Percentiles rank a stretch among this genome's conserved stretches.
Evolutionary conservation across 192 early-diverging fungal species (phyloP).

Genomic region (Backusella circina): DNA sequence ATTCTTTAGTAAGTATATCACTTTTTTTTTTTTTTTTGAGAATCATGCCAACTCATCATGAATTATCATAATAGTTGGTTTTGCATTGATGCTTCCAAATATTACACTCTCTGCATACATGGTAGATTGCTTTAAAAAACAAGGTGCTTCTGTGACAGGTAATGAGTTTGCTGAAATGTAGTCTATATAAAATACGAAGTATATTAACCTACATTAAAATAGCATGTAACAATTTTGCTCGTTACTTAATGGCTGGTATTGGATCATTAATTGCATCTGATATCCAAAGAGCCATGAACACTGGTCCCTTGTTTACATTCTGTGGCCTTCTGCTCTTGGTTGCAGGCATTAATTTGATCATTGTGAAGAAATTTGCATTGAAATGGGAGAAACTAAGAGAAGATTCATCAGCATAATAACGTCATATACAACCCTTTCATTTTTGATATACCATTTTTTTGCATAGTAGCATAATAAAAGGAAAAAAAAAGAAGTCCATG

Average conservation of each 20-base stretch:
- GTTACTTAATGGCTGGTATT: slow-evolving; percentile 29
- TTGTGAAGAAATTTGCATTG: not conserved
- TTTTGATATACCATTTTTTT: not conserved
- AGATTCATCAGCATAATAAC: not conserved
- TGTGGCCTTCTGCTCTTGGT: not conserved
- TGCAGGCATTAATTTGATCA: not conserved
- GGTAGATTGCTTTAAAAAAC: slow-evolving; percentile 26
- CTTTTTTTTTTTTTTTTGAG: too few species aligned
- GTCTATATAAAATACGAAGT: too few species aligned
- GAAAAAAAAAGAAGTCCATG: too few species aligned
- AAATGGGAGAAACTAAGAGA: slow-evolving; percentile 9
- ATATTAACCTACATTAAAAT: too few species aligned
- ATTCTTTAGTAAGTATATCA: slow-evolving; percentile 29
- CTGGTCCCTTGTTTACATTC: slow-evolving; percentile 31
- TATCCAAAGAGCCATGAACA: slow-evolving; percentile 13
- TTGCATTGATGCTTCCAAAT: slow-evolving; percentile 26
- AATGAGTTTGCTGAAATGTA: not conserved
- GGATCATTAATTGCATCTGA: slow-evolving; percentile 34
- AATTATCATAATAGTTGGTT: slow-evolving; percentile 15
- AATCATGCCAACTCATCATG: not conserved
- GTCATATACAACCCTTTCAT: not conserved
- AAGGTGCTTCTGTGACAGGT: slow-evolving; percentile 33
- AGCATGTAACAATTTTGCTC: slow-evolving; percentile 34
- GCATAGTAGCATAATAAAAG: not conserved
- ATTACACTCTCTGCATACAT: slow-evolving; percentile 33